Base-by-base conservation (phyloP, 2,329 filamentous ascomycete genomes). In the Colletotrichum filicis region DNA sequence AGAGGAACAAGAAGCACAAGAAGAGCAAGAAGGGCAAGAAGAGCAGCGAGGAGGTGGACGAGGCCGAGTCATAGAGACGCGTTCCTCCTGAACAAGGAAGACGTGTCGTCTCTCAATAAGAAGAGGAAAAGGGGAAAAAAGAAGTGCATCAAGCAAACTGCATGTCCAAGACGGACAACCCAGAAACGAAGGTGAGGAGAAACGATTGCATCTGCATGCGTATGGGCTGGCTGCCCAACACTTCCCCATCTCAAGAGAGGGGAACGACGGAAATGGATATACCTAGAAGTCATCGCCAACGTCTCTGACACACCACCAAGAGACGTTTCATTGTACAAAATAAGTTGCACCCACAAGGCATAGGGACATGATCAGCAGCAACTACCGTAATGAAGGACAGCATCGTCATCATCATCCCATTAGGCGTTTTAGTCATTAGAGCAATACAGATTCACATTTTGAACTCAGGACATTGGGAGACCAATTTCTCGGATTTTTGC, bases 11-110 rank as follows among this genome's bases (percentile, higher is more conserved):
- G 66, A 63, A 68, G 24, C 68, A 61, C 22, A 63, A 63, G 53
- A 64, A 79, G 75, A 63, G 66, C 26, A 71, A 75, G 63, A 60
- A 61, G 57, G 37, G 52, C 4, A 60, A 66, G 62, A 53, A 64
- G 46, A 26, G 46, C n/a, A 37, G 42, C 19, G 42, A 22, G 42
- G 42, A 12, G 30, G 19, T 19, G 28, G 46, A 64, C 1, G 22
- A 64, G 22, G 30, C 30, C 6, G 22, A 4, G 30, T 55, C 49
- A 64, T 64, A 64, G 61, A 30, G 26, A 30, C 30, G 30, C 30
- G 30, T 30, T 3, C 2, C 30, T 8, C 30, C 30, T 30, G 2
- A 30, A 30, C 30, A 30, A 30, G 30, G 30, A 9, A 30, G 30
- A 8, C 30, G 30, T 30, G 3, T 30, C 9, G 30, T 9, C 30